Conservation (phyloP, 192 early-diverging fungal genomes). For the Coemansia sp. region DNA sequence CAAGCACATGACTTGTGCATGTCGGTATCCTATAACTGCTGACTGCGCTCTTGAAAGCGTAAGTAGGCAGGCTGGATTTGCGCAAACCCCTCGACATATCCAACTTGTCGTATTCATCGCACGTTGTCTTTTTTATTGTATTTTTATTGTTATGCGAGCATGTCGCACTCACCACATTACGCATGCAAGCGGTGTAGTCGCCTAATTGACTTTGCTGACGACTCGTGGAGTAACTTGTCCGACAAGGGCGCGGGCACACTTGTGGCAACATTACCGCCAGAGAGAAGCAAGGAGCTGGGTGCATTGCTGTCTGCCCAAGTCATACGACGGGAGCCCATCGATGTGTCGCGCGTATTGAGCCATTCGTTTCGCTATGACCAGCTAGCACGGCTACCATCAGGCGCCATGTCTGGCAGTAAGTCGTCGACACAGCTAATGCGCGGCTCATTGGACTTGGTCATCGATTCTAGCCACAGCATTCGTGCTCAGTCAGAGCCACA, state of each 20-base stretch:
- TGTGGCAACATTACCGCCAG: conserved; percentile 30
- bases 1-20: neutral
- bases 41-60: neutral
- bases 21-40: neutral
- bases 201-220: conserved; percentile 18
- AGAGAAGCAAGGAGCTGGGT: conserved; percentile 24
- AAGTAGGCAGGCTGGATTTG: neutral
- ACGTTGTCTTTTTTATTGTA: neutral
- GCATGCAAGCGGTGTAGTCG: conserved; percentile 40
- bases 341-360: conserved; percentile 37
- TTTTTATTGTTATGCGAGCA: neutral
- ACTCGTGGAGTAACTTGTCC: conserved; percentile 23
- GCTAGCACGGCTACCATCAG: conserved; percentile 13
- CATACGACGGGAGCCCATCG: neutral
- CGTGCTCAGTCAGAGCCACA: neutral
- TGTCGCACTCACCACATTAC: neutral
- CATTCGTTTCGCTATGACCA: conserved; percentile 43
- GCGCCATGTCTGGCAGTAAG: conserved; percentile 3
- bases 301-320: neutral
- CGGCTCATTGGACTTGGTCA: conserved; percentile 38
- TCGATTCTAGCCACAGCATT: conserved; percentile 12
- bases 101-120: neutral
- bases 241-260: conserved; percentile 21
- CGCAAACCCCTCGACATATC: neutral
- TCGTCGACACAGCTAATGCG: conserved; percentile 19